Base-by-base conservation (phyloP, 495 filamentous ascomycete species). In the Xylaria grammica region DNA sequence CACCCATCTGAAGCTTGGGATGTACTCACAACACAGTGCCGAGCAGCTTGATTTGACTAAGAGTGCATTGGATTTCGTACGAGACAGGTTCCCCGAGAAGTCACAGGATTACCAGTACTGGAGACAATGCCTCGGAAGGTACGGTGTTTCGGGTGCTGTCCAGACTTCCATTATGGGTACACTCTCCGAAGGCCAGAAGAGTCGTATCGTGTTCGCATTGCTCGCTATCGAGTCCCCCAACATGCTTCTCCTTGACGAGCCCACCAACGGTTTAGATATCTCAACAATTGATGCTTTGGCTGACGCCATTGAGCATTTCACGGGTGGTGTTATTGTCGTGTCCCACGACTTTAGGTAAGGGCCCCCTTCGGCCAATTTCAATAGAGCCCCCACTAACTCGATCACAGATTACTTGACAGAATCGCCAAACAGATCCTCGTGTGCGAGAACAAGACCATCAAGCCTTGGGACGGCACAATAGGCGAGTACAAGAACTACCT, bases 361-460 rank as follows among this genome's bases (percentile, higher is more conserved):
- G 56, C 48, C 48, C 1, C 22, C 44, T 44, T 22, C 1, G 1
- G 1, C n/a, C 51, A 34, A 4, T 11, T 34, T 20, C 22, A n/a
- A 13, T 32, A 4, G 5, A 50, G 36, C 7, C 4, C 26, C 27
- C 45, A 50, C 72, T 78, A 62, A 76, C 63, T 36, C 11, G 17
- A 30, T 5, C 49, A 42, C 68, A 94, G 92, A 83, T 82, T 99
- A 66, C 89, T 99, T 64, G 95, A 99, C 85, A 98, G 97, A 85
- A 99, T 99, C 75, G 95, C 95, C 67, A 99, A 98, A 85, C 93
- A 99, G 75, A 99, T 99, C 79, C 87, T 98, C 78, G 95, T 99
- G 38, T 99, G 95, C 80, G 96, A 99, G 80, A 90, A 98, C 86
- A 92, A 90, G 84, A 92, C 92, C 1, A 90, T 98, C 66, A 87